Conservation (phyloP, 1,284 basidiomycete genomes). For the Xerocomus cyaneibrunnescens region DNA sequence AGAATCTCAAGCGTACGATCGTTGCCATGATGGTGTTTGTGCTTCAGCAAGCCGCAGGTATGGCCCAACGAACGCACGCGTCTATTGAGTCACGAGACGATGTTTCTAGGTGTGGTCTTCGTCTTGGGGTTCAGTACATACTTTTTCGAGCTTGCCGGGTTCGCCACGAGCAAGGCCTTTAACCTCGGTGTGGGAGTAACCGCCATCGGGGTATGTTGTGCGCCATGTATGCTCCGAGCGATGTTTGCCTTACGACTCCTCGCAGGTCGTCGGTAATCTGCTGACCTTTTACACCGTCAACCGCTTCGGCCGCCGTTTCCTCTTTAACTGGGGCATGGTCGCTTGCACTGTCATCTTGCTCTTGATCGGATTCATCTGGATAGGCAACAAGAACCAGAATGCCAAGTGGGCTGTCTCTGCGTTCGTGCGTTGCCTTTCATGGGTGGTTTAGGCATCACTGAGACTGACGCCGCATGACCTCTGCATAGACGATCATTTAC, state of each 20-base stretch:
- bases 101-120: slow-evolving; percentile 29
- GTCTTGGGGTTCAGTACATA: slow-evolving; percentile 32
- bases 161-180: slow-evolving; percentile 24
- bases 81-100: background rate
- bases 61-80: background rate
- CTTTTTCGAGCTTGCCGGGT: slow-evolving; percentile 35
- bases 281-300: slow-evolving; percentile 30
- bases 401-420: slow-evolving; percentile 26
- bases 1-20: slow-evolving; percentile 28
- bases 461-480: background rate
- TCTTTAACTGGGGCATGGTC: slow-evolving; percentile 33
- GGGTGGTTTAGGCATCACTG: background rate
- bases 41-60: slow-evolving; percentile 32
- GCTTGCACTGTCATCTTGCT: slow-evolving; percentile 26
- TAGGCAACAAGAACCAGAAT: slow-evolving; percentile 7
- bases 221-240: background rate
- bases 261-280: slow-evolving; percentile 29
- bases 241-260: background rate
- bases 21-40: slow-evolving; percentile 36
- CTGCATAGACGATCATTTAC: slow-evolving; percentile 27
- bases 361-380: slow-evolving; percentile 32
- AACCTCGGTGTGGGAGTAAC: slow-evolving; percentile 30
- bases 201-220: slow-evolving; percentile 27
- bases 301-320: slow-evolving; percentile 25
- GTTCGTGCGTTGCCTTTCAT: slow-evolving; percentile 20